Conservation (phyloP, 345 rosid species). For the Ailanthus altissimus region DNA sequence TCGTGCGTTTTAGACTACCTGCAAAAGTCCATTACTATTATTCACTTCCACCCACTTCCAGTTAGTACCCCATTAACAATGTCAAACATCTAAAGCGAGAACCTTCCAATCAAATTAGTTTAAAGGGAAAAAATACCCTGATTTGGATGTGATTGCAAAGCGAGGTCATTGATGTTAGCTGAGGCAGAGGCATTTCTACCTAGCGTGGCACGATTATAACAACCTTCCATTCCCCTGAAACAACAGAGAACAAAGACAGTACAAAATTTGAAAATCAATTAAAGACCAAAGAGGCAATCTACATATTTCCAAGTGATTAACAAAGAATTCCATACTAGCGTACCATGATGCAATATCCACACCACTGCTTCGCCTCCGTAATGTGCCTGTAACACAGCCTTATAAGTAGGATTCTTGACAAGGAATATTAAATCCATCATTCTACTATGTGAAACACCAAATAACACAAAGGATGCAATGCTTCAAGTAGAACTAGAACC, state of each 20-base stretch:
- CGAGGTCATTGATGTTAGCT: constrained; percentile 59
- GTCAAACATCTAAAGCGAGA: not conserved
- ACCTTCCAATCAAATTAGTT: not conserved
- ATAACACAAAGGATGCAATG: too few relatives aligned
- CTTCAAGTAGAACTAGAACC: too few relatives aligned
- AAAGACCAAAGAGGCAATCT: not conserved
- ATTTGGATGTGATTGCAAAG: constrained; percentile 42
- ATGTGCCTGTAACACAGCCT: constrained; percentile 43
- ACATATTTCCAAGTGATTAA: not conserved
- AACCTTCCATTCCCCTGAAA: constrained; percentile 52
- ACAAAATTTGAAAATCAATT: constrained; percentile 2
- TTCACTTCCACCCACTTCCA: not conserved
- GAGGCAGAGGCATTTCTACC: constrained; percentile 77
- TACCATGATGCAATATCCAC: constrained; percentile 66
- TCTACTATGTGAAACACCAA: too few relatives aligned
- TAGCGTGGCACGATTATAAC: constrained; percentile 46
- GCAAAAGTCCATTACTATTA: not conserved
- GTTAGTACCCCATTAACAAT: constrained; percentile 5
- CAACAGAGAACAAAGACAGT: constrained; percentile 1
- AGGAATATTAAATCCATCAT: not conserved
- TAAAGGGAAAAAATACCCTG: constrained; percentile 41
- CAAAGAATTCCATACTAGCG: constrained; percentile 12
- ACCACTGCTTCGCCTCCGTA: constrained; percentile 77
- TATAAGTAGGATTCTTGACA: not conserved
- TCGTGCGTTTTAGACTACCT: constrained; percentile 65